These are phyloP conservation scores for Komagataella phaffii DNA, from an alignment of 805 yeast species.

Conservation along the genomic window DNA sequence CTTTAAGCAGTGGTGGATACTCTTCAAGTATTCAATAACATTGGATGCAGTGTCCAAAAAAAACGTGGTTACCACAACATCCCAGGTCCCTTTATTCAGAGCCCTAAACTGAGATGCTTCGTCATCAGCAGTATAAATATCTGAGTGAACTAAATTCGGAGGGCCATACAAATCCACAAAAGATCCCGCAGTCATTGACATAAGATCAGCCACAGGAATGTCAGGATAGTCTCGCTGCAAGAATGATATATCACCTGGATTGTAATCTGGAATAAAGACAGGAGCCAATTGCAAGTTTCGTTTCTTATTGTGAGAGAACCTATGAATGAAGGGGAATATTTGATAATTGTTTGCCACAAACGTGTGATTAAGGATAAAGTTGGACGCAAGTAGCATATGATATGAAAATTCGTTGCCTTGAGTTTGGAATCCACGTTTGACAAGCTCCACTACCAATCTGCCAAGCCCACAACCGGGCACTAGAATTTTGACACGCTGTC, in stretches of 20 bases:
- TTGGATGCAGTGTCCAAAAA: slow-evolving; percentile 55
- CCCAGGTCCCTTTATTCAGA: slow-evolving; percentile 23
- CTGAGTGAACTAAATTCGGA: slow-evolving; percentile 18
- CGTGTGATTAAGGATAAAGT: slow-evolving; percentile 36
- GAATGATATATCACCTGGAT: slow-evolving; percentile 24
- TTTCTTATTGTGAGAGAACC: slow-evolving; percentile 28
- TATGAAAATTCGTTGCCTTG: slow-evolving; percentile 59
- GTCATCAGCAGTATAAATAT: slow-evolving; percentile 22
- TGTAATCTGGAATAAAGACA: slow-evolving; percentile 38
- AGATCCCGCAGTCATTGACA: slow-evolving; percentile 67
- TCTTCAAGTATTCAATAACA: slow-evolving; percentile 39
- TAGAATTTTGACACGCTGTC: slow-evolving; percentile 29
- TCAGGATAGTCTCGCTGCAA: slow-evolving; percentile 20
- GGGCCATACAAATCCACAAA: slow-evolving; percentile 59
- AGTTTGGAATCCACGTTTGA: slow-evolving; percentile 38
- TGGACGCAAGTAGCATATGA: slow-evolving; percentile 48
- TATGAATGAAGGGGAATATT: slow-evolving; percentile 43
- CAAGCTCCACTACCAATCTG: slow-evolving; percentile 41
- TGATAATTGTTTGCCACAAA: slow-evolving; percentile 23
- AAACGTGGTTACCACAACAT: slow-evolving; percentile 39
- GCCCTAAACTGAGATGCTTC: slow-evolving; percentile 27
- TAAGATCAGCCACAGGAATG: slow-evolving; percentile 31
- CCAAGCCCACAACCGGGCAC: slow-evolving; percentile 61
- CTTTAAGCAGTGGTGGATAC: slow-evolving; percentile 31
- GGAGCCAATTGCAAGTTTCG: slow-evolving; percentile 37